Evolutionary conservation across 1,284 basidiomycete species (phyloP).

Genomic region (Moesziomyces parantarcticus): DNA sequence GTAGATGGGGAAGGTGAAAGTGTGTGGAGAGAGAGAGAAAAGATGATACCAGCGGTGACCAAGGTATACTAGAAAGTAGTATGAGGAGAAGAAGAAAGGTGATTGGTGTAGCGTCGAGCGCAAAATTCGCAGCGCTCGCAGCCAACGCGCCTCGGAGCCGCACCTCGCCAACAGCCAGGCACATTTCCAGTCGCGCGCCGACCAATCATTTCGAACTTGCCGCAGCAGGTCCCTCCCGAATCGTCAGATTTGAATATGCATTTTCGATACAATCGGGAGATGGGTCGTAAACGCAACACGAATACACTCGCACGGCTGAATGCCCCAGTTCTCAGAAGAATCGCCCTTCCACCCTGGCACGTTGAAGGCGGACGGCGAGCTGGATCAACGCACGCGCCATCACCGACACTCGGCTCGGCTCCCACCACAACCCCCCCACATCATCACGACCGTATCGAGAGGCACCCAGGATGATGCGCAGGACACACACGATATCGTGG

Average conservation of each 20-base stretch:
- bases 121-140: slow-evolving; percentile 13
- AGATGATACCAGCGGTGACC: slow-evolving; percentile 71
- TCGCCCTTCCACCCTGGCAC: slow-evolving; percentile 24
- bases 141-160: slow-evolving; percentile 20
- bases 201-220: slow-evolving; percentile 39
- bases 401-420: not conserved
- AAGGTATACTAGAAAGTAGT: slow-evolving; percentile 53
- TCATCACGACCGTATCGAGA: not conserved
- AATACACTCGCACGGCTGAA: slow-evolving; percentile 8
- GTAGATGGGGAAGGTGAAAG: slow-evolving; percentile 1
- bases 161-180: not conserved
- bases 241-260: not conserved
- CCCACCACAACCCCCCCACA: not conserved
- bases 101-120: slow-evolving; percentile 8
- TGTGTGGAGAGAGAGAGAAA: no score
- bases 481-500: slow-evolving; percentile 29
- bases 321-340: slow-evolving; percentile 5
- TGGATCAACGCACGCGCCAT: slow-evolving; percentile 37
- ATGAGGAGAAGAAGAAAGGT: slow-evolving; percentile 35
- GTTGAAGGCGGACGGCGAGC: not conserved
- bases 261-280: slow-evolving; percentile 3
- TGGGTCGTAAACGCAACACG: not conserved
- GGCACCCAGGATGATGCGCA: not conserved
- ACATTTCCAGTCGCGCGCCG: not conserved
- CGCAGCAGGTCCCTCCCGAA: slow-evolving; percentile 21